Percentiles rank a stretch among this genome's conserved stretches.
These are phyloP conservation scores for Annulohypoxylon moriforme DNA, from an alignment of 495 filamentous ascomycete species.

Conservation along the genomic window DNA sequence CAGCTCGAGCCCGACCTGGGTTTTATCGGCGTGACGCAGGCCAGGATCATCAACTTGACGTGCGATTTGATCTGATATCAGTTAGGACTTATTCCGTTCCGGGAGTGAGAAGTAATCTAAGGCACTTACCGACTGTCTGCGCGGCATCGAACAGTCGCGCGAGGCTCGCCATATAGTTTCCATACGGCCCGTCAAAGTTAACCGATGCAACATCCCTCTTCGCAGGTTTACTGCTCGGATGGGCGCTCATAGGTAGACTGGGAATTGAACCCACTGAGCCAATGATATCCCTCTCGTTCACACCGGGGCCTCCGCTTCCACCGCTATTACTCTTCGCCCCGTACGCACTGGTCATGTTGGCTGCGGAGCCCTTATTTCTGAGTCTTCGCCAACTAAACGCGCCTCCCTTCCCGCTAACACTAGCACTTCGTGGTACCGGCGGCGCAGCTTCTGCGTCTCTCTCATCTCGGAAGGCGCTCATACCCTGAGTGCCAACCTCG, in stretches of 20 bases:
- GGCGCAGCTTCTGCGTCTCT: conserved; percentile 48
- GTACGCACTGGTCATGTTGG: conserved; percentile 60
- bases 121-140: conserved; percentile 85
- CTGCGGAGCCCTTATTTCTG: conserved; percentile 85
- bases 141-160: conserved; percentile 94
- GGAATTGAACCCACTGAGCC: conserved; percentile 59
- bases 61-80: conserved; percentile 84
- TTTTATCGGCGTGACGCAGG: conserved; percentile 79
- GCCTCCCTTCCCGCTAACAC: conserved; percentile 73
- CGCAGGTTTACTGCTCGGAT: conserved; percentile 67
- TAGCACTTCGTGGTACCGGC: conserved; percentile 63
- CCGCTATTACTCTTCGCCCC: conserved; percentile 54
- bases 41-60: conserved; percentile 95
- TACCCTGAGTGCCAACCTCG: conserved; percentile 86
- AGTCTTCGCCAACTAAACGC: conserved; percentile 85
- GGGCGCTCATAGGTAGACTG: conserved; percentile 84
- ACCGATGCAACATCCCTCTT: conserved; percentile 76
- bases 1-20: conserved; percentile 92
- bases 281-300: conserved; percentile 46
- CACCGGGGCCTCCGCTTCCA: conserved; percentile 43
- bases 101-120: neutral
- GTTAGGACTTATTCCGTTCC: conserved; percentile 2
- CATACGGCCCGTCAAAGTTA: conserved; percentile 83
- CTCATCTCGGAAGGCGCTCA: conserved; percentile 72
- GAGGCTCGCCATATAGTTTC: conserved; percentile 89